Conservation (phyloP, 495 filamentous ascomycete species). For the Trichoderma virens region DNA sequence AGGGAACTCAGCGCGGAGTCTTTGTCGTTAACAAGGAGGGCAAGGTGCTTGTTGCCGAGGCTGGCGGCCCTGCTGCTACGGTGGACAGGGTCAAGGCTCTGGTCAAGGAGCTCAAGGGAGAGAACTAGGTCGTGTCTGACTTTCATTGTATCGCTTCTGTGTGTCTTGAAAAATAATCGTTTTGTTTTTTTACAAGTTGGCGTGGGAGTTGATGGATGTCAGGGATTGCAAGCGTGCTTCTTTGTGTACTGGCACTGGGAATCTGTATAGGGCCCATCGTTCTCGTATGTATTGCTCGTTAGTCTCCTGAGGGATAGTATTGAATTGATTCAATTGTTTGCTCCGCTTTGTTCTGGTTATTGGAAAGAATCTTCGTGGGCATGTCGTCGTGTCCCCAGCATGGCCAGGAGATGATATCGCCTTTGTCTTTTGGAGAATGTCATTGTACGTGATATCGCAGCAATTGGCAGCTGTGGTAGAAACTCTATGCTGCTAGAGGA, state of each 20-base stretch:
- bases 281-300: slow-evolving; percentile 7
- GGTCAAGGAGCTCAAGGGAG: slow-evolving; percentile 19
- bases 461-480: too few species aligned
- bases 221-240: slow-evolving; percentile 7
- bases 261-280: slow-evolving; percentile 1
- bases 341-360: neutral
- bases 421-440: too few species aligned
- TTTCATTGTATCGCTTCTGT: neutral
- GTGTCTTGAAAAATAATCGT: neutral
- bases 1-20: slow-evolving; percentile 75
- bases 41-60: slow-evolving; percentile 54
- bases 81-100: slow-evolving; percentile 49
- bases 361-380: neutral
- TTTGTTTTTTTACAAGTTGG: slow-evolving; percentile 1
- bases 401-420: too few species aligned
- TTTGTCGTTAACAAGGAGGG: slow-evolving; percentile 76
- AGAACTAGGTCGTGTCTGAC: neutral
- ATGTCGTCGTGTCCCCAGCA: neutral
- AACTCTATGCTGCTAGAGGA: too few species aligned
- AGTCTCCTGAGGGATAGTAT: neutral
- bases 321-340: neutral
- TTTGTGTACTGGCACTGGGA: slow-evolving; percentile 6
- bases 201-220: slow-evolving; percentile 2
- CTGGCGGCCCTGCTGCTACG: slow-evolving; percentile 53
- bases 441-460: too few species aligned